These are phyloP conservation scores for Miscanthus lutarioriparius DNA, from an alignment of 176 grass and related monocot species.

Conservation along the genomic window DNA sequence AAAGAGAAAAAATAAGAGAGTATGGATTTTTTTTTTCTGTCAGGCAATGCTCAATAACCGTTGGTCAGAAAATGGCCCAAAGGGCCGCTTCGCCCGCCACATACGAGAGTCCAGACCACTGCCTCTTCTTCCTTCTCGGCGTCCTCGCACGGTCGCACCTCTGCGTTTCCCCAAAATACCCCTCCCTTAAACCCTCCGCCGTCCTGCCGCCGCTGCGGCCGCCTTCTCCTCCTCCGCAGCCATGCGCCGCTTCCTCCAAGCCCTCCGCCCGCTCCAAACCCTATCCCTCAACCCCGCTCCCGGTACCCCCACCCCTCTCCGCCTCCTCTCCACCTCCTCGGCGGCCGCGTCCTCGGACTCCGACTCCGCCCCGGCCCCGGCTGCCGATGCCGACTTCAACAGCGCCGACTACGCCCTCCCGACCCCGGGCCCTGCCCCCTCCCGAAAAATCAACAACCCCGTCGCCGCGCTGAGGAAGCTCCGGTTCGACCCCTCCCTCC, in stretches of 20 bases:
- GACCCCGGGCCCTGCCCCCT: conserved; percentile 11
- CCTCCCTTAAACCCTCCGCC: conserved; percentile 47
- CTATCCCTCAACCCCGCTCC: not conserved
- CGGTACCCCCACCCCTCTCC: not conserved
- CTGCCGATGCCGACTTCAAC: conserved; percentile 35
- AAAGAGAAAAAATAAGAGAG: too few relatives aligned
- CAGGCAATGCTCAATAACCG: not conserved
- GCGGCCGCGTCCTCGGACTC: conserved; percentile 39
- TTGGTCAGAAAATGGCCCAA: not conserved
- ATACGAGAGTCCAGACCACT: not conserved
- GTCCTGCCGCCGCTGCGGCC: not conserved
- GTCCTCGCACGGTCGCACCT: not conserved
- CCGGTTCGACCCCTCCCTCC: conserved; percentile 66
- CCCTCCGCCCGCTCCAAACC: conserved; percentile 25
- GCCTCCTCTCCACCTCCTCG: conserved; percentile 35
- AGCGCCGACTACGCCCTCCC: conserved; percentile 46
- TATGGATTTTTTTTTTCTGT: not conserved
- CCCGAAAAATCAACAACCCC: conserved; percentile 16
- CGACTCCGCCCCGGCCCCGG: not conserved
- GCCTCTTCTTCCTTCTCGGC: not conserved
- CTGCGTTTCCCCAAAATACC: not conserved
- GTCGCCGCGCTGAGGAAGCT: conserved; percentile 35
- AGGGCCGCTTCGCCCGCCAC: not conserved
- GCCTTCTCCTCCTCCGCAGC: conserved; percentile 5
- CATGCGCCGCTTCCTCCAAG: conserved; percentile 44